Percentiles rank a stretch among this genome's conserved stretches.
phyloP scores from a whole-genome alignment of 352 stramenopile species.

The Pythium aristosporum region DNA sequence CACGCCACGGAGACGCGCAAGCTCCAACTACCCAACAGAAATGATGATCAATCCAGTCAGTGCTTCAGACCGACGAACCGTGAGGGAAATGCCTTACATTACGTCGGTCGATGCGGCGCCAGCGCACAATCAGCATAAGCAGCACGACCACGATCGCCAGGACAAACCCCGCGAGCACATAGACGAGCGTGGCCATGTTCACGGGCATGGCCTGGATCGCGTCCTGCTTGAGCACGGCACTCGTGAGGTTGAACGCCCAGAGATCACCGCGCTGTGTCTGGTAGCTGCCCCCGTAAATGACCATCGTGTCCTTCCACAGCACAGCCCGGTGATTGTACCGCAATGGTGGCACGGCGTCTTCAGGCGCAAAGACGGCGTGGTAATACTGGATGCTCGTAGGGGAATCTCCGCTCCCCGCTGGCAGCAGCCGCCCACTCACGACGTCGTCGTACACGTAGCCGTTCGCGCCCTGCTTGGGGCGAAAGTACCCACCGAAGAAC shows the following conservation, averaged over 20 bases:
- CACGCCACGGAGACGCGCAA: conserved; percentile 44
- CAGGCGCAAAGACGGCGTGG: conserved; percentile 15
- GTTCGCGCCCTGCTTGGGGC: conserved; percentile 44
- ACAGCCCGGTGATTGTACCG: conserved; percentile 67
- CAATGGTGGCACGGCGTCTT: conserved; percentile 37
- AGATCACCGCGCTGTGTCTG: conserved; percentile 65
- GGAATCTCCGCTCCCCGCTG: background rate
- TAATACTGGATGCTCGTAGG: conserved; percentile 29
- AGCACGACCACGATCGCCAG: conserved; percentile 59
- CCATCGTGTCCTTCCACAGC: conserved; percentile 54
- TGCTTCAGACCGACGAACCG: no score
- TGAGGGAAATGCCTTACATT: no score
- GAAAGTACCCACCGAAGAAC: conserved; percentile 80
- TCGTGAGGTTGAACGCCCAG: conserved; percentile 68
- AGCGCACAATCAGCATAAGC: conserved; percentile 59
- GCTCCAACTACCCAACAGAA: conserved; percentile 37
- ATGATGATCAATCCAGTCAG: background rate
- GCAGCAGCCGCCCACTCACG: conserved; percentile 29
- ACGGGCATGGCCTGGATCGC: conserved; percentile 33
- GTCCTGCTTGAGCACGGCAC: conserved; percentile 29
- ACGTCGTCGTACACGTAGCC: conserved; percentile 76
- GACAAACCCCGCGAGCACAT: conserved; percentile 69
- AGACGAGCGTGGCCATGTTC: conserved; percentile 68
- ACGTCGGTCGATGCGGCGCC: conserved; percentile 55
- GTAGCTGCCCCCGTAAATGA: conserved; percentile 74